These are phyloP conservation scores for Hemileccinum impolitum DNA, from an alignment of 768 basidiomycete species.

Conservation along the genomic window DNA sequence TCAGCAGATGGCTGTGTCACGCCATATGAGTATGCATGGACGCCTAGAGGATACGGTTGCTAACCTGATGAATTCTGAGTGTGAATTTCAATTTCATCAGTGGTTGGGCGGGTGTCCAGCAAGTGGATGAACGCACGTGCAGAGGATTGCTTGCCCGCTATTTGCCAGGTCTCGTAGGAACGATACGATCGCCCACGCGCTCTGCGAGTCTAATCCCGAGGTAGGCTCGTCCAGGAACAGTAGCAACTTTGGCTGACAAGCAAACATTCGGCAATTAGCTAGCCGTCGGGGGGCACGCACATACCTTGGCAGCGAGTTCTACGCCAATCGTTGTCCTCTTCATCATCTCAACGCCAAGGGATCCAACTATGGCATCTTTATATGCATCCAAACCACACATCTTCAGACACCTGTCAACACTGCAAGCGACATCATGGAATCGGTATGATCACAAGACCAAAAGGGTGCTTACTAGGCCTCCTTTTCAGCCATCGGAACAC, in stretches of 20 bases:
- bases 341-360: conserved; percentile 64
- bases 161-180: conserved; percentile 77
- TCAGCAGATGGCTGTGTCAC: conserved; percentile 67
- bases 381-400: conserved; percentile 64
- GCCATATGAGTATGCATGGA: neutral
- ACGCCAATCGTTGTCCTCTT: conserved; percentile 87
- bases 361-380: conserved; percentile 66
- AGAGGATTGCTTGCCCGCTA: conserved; percentile 85
- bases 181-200: conserved; percentile 76
- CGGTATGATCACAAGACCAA: neutral
- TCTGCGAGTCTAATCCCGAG: conserved; percentile 82
- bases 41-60: neutral
- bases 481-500: conserved; percentile 66
- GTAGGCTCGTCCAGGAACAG: conserved; percentile 91
- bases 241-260: conserved; percentile 61
- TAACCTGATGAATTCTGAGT: conserved; percentile 41
- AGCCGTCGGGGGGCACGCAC: neutral
- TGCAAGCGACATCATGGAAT: conserved; percentile 14
- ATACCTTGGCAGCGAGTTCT: conserved; percentile 74
- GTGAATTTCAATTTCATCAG: neutral
- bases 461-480: conserved; percentile 61
- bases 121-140: conserved; percentile 56
- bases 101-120: neutral
- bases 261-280: neutral
- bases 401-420: conserved; percentile 53